These are phyloP conservation scores for Lentithecium fluviatile DNA, from an alignment of 495 filamentous ascomycete genomes.

Conservation along the genomic window DNA sequence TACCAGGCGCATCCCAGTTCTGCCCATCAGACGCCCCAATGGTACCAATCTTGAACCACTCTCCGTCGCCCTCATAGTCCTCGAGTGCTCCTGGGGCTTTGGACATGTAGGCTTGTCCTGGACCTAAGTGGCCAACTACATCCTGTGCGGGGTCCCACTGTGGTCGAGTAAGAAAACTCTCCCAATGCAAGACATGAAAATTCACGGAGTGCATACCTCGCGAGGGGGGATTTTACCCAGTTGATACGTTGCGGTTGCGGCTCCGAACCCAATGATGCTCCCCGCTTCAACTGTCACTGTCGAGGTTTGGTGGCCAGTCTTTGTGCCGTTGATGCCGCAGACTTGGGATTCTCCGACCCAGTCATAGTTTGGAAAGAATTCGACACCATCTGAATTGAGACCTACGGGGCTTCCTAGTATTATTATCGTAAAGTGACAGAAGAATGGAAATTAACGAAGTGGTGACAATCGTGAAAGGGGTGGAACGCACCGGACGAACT, in stretches of 20 bases:
- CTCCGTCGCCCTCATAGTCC: conserved; percentile 12
- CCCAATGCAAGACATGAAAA: no score
- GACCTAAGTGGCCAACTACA: conserved; percentile 1
- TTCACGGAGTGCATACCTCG: no score
- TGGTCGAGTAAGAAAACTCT: no score
- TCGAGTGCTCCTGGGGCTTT: conserved; percentile 9
- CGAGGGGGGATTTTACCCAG: background rate
- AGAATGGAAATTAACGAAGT: no score
- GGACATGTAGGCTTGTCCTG: conserved; percentile 11
- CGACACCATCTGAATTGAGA: background rate
- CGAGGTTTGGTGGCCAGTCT: background rate
- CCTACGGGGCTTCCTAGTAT: background rate
- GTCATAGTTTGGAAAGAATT: background rate
- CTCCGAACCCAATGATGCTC: conserved; percentile 1
- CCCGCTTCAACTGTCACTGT: conserved; percentile 6
- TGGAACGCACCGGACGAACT: conserved; percentile 5
- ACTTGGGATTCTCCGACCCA: background rate
- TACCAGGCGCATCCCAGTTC: background rate
- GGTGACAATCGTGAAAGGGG: no score
- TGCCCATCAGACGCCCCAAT: background rate
- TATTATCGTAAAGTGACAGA: no score
- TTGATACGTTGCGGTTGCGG: background rate
- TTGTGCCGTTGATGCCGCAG: conserved; percentile 9
- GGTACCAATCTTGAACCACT: conserved; percentile 15
- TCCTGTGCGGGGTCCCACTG: background rate